Conservation (phyloP, 2,329 filamentous ascomycete species). For the Claviceps humidiphila region DNA sequence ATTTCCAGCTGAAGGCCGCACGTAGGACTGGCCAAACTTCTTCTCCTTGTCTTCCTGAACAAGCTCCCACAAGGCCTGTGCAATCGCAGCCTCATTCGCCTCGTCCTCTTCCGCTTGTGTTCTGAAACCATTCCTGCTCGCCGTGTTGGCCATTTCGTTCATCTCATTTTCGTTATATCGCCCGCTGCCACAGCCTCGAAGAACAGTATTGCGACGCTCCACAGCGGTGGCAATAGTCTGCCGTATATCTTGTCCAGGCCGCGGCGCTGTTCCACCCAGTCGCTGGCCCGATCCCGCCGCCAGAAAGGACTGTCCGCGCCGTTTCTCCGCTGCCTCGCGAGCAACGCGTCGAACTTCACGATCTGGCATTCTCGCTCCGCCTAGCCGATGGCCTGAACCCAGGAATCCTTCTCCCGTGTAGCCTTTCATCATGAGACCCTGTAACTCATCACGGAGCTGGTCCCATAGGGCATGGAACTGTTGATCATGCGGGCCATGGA, state of each 20-base stretch:
- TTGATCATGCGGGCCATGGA: conserved; percentile 68
- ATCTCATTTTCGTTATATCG: conserved; percentile 54
- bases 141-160: conserved; percentile 47
- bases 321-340: conserved; percentile 59
- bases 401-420: conserved; percentile 88
- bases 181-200: conserved; percentile 64
- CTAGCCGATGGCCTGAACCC: conserved; percentile 59
- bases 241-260: conserved; percentile 53
- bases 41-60: conserved; percentile 58
- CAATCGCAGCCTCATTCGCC: conserved; percentile 76
- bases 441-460: conserved; percentile 74
- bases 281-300: conserved; percentile 58
- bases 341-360: conserved; percentile 65
- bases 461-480: conserved; percentile 82
- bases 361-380: conserved; percentile 49
- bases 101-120: conserved; percentile 81
- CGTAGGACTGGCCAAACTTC: conserved; percentile 42
- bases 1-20: conserved; percentile 28
- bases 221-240: conserved; percentile 59
- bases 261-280: conserved; percentile 48
- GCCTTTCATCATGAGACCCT: conserved; percentile 62
- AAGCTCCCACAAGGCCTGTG: conserved; percentile 73
- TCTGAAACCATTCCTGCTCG: conserved; percentile 59
- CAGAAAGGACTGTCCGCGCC: conserved; percentile 36
- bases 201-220: conserved; percentile 51